These are phyloP conservation scores for Magnolia kwangsiensis DNA, from an alignment of 164 flowering plant species.

Conservation along the genomic window DNA sequence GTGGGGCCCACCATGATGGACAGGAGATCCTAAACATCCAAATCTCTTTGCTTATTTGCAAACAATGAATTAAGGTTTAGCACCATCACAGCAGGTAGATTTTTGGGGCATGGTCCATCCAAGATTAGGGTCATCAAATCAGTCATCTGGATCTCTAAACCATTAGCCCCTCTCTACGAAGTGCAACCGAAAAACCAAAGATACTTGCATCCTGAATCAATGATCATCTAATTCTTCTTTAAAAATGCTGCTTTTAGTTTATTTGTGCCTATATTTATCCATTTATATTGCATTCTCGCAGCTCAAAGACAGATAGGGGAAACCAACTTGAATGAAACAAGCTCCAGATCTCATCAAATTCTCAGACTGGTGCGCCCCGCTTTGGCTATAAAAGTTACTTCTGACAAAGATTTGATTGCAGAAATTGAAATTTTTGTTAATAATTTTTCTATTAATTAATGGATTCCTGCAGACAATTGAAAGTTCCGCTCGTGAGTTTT, in stretches of 20 bases:
- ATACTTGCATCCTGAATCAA: background rate
- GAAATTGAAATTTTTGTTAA: background rate
- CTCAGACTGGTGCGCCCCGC: slow-evolving; percentile 59
- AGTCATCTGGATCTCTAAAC: background rate
- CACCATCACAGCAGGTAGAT: background rate
- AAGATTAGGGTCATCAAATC: background rate
- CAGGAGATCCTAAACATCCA: background rate
- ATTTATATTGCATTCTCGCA: slow-evolving; percentile 30
- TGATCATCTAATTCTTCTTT: background rate
- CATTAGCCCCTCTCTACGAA: background rate
- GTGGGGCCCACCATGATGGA: background rate
- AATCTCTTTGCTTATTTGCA: background rate
- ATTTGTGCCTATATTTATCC: slow-evolving; percentile 6
- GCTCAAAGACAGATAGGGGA: slow-evolving; percentile 93
- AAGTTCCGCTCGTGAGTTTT: slow-evolving; percentile 62
- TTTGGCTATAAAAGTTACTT: slow-evolving; percentile 6
- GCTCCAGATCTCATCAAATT: slow-evolving; percentile 99
- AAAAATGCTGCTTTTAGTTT: background rate
- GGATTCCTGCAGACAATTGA: slow-evolving; percentile 64
- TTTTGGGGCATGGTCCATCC: background rate
- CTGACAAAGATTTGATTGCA: background rate
- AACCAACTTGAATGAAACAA: slow-evolving; percentile 79
- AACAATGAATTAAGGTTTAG: background rate
- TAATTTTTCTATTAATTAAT: background rate
- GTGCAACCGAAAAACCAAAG: background rate